These are phyloP conservation scores for Termitomyces sp. DNA, from an alignment of 768 basidiomycete genomes.

Conservation along the genomic window DNA sequence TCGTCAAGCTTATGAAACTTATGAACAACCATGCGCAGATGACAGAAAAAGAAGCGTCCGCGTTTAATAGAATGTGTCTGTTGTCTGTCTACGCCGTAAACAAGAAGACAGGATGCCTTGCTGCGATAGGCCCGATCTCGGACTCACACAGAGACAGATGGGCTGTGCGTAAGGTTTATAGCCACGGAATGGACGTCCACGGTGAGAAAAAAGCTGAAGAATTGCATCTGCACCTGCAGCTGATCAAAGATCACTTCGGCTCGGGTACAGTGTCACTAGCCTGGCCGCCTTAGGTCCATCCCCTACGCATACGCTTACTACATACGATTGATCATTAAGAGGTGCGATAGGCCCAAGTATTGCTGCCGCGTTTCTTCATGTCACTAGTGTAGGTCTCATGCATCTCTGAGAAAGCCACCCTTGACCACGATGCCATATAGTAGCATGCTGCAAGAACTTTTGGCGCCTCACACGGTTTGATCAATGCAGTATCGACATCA, in stretches of 20 bases:
- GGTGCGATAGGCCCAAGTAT: neutral
- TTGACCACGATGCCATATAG: neutral
- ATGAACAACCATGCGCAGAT: neutral
- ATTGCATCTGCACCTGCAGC: neutral
- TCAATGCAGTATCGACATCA: neutral
- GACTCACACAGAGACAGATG: neutral
- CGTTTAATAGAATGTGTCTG: neutral
- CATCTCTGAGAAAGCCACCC: neutral
- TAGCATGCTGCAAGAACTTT: neutral
- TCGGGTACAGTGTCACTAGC: neutral
- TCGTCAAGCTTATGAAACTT: neutral
- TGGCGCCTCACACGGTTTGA: neutral
- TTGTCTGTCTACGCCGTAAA: neutral
- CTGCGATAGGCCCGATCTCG: neutral
- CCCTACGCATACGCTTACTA: neutral
- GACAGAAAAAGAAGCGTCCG: neutral
- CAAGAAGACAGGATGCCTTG: neutral
- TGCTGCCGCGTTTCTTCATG: neutral
- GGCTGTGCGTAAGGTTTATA: neutral
- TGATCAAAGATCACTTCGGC: slow-evolving; percentile 2
- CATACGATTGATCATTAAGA: neutral
- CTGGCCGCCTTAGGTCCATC: neutral
- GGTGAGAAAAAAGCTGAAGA: neutral
- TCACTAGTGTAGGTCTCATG: neutral
- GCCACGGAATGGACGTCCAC: neutral